Evolutionary conservation across 2,329 filamentous ascomycete genomes (phyloP), one percentile per base, ranked within the genome.

Genomic region (Pezicula neosporulosa): DNA sequence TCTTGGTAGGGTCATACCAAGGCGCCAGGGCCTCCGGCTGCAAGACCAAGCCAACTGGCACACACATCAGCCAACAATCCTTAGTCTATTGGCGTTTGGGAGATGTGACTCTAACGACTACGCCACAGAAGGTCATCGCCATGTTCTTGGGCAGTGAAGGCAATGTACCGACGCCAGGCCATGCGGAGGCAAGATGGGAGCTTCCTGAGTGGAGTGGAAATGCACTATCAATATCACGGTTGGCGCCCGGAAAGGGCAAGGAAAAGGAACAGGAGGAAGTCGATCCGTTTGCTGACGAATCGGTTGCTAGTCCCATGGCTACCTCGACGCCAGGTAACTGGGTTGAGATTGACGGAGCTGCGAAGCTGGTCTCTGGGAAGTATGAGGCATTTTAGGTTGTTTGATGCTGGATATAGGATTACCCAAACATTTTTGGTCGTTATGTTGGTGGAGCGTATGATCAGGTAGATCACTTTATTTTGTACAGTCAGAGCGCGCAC

Each of bases 181-280:
- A 82, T 49, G 80, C 95, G 8, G 93, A 99, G 67, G 89, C 89
- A 1, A 78, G 86, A 50, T 97, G 92, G 84, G 91, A 96, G 66
- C 73, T 87, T 19, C 67, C 64, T 43, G 52, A 51, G 13, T 37
- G 52, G 7, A 45, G 49, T 2, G 81, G 80, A 1, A 87, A 83
- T 57, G 84, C 83, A 9, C 80, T 97, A 50, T 85, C 82, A 4
- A 74, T 91, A 48, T 82, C 80, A 5, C 72, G 72, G 53, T 69
- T 82, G 38, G 74, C 76, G 8, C 73, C 76, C 53, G 66, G 61
- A 27, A 82, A 83, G 65, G 77, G 73, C 30, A 67, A 64, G 52
- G 63, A 51, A 62, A 80, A 74, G 64, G 80, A 75, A 13, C 3
- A 12, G 47, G 63, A 68, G 35, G 68, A 55, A 24, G 73, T 73